Evolutionary conservation across 2,329 filamentous ascomycete genomes (phyloP).

Genomic region (Calonectria pseudoreteaudii): DNA sequence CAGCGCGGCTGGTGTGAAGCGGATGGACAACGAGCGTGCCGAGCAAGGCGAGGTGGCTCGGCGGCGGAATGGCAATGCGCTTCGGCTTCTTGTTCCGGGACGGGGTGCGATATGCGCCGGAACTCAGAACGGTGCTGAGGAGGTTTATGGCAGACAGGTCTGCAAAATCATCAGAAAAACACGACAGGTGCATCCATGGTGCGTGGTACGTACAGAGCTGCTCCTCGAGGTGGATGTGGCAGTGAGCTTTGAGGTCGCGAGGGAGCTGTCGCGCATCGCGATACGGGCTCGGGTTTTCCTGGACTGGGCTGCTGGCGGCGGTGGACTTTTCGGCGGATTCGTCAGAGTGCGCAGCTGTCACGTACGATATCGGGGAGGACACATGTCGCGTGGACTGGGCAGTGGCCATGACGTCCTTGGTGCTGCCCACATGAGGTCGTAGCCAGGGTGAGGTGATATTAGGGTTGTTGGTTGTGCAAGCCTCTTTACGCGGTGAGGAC

Average conservation of each 20-base stretch:
- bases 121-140: slow-evolving; percentile 71
- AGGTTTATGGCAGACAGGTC: slow-evolving; percentile 67
- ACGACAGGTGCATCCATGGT: background rate
- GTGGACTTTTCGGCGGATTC: slow-evolving; percentile 44
- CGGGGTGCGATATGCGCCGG: slow-evolving; percentile 55
- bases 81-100: slow-evolving; percentile 37
- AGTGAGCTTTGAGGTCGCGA: slow-evolving; percentile 73
- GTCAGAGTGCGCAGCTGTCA: slow-evolving; percentile 48
- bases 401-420: slow-evolving; percentile 36
- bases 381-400: slow-evolving; percentile 35
- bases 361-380: slow-evolving; percentile 51
- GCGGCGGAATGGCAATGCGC: slow-evolving; percentile 73
- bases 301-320: slow-evolving; percentile 50
- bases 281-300: slow-evolving; percentile 54
- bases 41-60: slow-evolving; percentile 81
- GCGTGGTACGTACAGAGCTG: slow-evolving; percentile 67
- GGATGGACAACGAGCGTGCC: slow-evolving; percentile 88
- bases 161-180: slow-evolving; percentile 28
- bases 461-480: slow-evolving; percentile 9
- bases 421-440: slow-evolving; percentile 26
- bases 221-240: slow-evolving; percentile 81
- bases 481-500: slow-evolving; percentile 34
- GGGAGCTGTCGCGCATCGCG: slow-evolving; percentile 68
- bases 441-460: background rate
- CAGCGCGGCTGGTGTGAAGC: slow-evolving; percentile 78